A percentile compares a stretch with the other conserved stretches of the same genome.
Conservation (phyloP, 2,329 filamentous ascomycete genomes). For the Arthrobotrys megalospora region DNA sequence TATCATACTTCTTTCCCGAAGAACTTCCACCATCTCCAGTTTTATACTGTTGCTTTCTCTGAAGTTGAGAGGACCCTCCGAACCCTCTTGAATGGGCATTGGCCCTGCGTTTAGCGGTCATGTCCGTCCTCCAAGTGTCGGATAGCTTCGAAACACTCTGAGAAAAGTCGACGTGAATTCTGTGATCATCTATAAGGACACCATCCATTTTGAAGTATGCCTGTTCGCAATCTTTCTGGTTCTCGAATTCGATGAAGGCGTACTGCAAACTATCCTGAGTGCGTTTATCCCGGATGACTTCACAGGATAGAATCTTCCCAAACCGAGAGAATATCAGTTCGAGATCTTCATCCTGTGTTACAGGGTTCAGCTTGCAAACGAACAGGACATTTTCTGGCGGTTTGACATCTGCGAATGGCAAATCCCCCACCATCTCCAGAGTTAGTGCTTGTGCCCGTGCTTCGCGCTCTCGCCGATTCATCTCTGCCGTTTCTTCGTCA, state of each 20-base stretch:
- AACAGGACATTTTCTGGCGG: conserved; percentile 98
- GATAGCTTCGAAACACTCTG: conserved; percentile 91
- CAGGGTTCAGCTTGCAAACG: conserved; percentile 97
- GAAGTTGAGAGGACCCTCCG: conserved; percentile 87
- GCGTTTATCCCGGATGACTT: conserved; percentile 93
- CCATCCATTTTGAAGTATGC: conserved; percentile 99
- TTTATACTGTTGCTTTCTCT: conserved; percentile 91
- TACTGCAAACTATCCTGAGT: conserved; percentile 97
- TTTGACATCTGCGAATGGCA: conserved; percentile 97
- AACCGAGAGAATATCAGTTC: conserved; percentile 98
- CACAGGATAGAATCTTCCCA: conserved; percentile 92
- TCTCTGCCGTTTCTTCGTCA: conserved; percentile 85
- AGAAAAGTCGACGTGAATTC: conserved; percentile 98
- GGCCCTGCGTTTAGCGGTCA: conserved; percentile 82
- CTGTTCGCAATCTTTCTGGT: conserved; percentile 91
- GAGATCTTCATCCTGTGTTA: conserved; percentile 93
- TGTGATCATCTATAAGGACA: conserved; percentile 94
- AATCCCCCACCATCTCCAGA: conserved; percentile 96
- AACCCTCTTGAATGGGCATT: conserved; percentile 79
- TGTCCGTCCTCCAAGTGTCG: conserved; percentile 87
- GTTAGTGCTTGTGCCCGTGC: conserved; percentile 94
- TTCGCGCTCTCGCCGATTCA: conserved; percentile 85
- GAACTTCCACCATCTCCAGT: conserved; percentile 72
- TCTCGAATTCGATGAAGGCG: conserved; percentile 96
- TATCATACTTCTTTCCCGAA: conserved; percentile 74